Evolutionary conservation across 2,329 filamentous ascomycete species (phyloP), one percentile per base, ranked within the genome.

Genomic region (Aureobasidium mangrovei): DNA sequence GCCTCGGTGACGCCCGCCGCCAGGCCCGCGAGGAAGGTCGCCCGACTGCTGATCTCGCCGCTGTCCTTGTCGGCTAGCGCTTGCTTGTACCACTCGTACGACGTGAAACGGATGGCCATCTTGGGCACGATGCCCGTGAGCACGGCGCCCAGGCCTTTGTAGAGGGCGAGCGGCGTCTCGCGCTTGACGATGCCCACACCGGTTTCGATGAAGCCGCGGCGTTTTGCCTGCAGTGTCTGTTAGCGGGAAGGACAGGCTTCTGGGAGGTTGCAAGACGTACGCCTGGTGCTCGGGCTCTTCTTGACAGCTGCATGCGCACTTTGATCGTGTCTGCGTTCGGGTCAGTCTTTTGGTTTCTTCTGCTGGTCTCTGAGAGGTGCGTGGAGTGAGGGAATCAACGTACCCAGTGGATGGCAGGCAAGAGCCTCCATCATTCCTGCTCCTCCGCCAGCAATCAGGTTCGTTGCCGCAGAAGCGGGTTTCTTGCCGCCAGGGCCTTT

Each of bases 371-470:
- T 12, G 10, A 12, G 32, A 7, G 18, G 18, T 18, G 18, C 18
- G 18, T 18, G 18, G 18, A 18, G 18, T 18, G 18, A 18, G 18
- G 32, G 10, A 35, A 35, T 10, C 32, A 35, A 63, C 78, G 64
- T 79, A 91, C 87, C 87, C 56, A 97, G 80, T 59, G 93, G 93
- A 77, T 98, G 93, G 72, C 93, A 98, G 53, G 77, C 90, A 59
- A 98, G 83, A 46, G 93, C 93, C 74, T 98, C 93, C 91, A 97
- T 97, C 91, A 97, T 96, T 67, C 93, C 93, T 63, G 93, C 93
- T 72, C 89, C 89, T 69, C 93, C 93, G 69, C 93, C 93, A 69
- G 93, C 93, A 65, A 96, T 91, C 65, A 97, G 74, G 72, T 96
- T 96, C 45, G 88, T 91, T 42, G 91, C 91, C 59, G 84, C 87